A percentile compares a stretch with the other conserved stretches of the same genome.
Conservation (phyloP, 1,139 yeast species). For the Nakaseomyces uthaithaninus region DNA sequence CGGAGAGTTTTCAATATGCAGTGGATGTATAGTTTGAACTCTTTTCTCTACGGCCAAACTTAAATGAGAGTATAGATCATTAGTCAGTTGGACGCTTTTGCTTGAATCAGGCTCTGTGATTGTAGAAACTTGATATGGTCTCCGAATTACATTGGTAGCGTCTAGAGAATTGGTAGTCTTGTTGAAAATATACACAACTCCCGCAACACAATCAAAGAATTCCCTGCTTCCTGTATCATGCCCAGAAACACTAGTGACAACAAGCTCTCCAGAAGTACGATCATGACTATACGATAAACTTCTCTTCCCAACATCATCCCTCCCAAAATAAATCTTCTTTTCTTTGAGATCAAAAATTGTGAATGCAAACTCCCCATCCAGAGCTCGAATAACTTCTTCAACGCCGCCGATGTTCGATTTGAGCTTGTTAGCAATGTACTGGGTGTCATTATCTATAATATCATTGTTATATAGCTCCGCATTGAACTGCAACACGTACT, state of each 20-base stretch:
- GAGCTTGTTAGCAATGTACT: conserved; percentile 34
- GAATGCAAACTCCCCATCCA: conserved; percentile 81
- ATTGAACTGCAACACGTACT: conserved; percentile 59
- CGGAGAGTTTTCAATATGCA: conserved; percentile 33
- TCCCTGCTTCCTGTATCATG: conserved; percentile 13
- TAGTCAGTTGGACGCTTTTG: conserved; percentile 14
- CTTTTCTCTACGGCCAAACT: conserved; percentile 42
- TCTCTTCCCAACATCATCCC: conserved; percentile 77
- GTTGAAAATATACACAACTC: conserved; percentile 41
- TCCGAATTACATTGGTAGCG: conserved; percentile 10
- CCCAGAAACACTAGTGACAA: conserved; percentile 38
- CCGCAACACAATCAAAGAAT: conserved; percentile 46
- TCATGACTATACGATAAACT: conserved; percentile 47
- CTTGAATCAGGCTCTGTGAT: conserved; percentile 15
- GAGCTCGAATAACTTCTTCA: conserved; percentile 30
- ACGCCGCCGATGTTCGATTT: conserved; percentile 24
- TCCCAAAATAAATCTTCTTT: conserved; percentile 57
- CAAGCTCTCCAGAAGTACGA: conserved; percentile 32
- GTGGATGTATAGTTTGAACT: conserved; percentile 51
- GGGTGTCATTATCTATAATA: conserved; percentile 45
- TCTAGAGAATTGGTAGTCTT: conserved; percentile 17
- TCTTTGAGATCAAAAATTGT: conserved; percentile 38
- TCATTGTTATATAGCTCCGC: conserved; percentile 74
- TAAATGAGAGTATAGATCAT: conserved; percentile 30
- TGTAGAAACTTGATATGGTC: conserved; percentile 18